Base-by-base conservation (phyloP, 805 yeast species). In the Saturnispora galanensis region DNA sequence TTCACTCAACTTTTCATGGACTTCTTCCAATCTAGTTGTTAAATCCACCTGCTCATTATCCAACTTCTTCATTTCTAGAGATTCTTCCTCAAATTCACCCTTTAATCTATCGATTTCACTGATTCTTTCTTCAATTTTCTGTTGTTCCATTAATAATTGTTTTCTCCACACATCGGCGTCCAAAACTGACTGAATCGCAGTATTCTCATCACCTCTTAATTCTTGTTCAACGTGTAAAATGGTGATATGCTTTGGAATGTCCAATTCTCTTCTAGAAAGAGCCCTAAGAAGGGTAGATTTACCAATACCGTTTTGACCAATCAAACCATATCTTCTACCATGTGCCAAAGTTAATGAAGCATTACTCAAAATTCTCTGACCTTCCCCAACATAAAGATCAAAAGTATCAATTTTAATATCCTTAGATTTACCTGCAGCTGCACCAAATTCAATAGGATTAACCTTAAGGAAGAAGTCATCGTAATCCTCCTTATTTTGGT, bases 111-210 rank as follows among this genome's bases (percentile, higher is more conserved):
- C 93, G 49, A 93, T 81, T 54, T 84, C 95, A 33, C 65, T 69
- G 30, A 93, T 68, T 60, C 96, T 74, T 49, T 79, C 86, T 48
- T 79, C 77, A 47, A 83, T 79, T 58, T 79, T 79, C 31, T 64
- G 58, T 64, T 89, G 95, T 62, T 93, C 97, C 39, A 68, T 66
- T 31, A 93, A 60, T 45, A 93, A 68, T 54, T 82, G 87, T 65
- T 94, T 93, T 64, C 99, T 76, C 99, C 99, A 93, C 35, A 93
- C 99, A 68, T 93, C 99, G 1, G 99, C 98, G 67, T 93, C 98
- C 52, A 93, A 70, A n/a, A 93, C 98, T 50, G 96, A 83, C 63
- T 90, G 96, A 44, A 93, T 63, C 1, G 97, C 99, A 9, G 79
- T 63, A 2, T 86, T 83, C 42, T 89, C 97, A 58, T 90, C 97